Evolutionary conservation across 2,329 filamentous ascomycete species (phyloP).

Genomic region (Fusarium concolor): DNA sequence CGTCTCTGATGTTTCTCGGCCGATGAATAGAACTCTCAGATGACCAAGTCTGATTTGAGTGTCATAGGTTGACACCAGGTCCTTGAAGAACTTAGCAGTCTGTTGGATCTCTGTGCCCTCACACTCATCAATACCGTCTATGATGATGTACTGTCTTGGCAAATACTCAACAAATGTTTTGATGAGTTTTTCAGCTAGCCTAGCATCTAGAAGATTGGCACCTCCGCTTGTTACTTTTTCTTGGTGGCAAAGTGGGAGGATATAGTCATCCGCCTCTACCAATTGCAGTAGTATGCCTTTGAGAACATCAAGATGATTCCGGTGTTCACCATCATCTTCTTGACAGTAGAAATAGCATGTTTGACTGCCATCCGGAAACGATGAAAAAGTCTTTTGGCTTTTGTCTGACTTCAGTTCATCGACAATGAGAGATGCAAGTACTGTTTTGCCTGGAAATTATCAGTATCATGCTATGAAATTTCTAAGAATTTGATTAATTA

Average conservation of each 20-base stretch:
- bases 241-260: constrained; percentile 2
- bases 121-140: not conserved
- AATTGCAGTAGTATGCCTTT: constrained; percentile 9
- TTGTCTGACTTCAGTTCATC: not conserved
- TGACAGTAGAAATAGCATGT: constrained; percentile 17
- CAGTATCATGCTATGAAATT: too few relatives aligned
- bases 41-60: not conserved
- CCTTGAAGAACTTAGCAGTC: not conserved
- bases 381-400: rapidly evolving
- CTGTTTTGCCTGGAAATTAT: not conserved
- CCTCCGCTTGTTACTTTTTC: not conserved
- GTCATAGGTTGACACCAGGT: not conserved
- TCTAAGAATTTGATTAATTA: too few relatives aligned
- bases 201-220: not conserved
- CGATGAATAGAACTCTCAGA: constrained; percentile 7
- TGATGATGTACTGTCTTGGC: not conserved
- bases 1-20: not conserved
- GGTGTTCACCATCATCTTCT: not conserved
- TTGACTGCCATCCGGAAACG: not conserved
- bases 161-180: not conserved
- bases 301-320: not conserved
- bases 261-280: not conserved
- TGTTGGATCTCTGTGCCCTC: not conserved
- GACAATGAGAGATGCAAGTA: not conserved
- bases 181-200: not conserved